These are phyloP conservation scores for Intubia oerlemansii DNA, from an alignment of 2,329 filamentous ascomycete genomes.

Conservation along the genomic window DNA sequence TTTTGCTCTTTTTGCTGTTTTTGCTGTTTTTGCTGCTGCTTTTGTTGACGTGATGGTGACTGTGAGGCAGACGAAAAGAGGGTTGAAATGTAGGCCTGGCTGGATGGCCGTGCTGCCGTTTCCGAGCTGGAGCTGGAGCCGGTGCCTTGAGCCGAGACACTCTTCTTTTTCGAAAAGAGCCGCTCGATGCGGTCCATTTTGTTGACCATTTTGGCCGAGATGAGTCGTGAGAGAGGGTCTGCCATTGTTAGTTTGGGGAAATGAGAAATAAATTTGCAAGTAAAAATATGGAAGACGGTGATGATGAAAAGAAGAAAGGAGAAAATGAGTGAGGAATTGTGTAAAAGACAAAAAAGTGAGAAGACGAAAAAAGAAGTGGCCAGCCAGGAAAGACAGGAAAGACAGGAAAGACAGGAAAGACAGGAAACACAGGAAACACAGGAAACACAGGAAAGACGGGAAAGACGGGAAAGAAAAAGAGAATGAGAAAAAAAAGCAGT, in stretches of 20 bases:
- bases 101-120: too few species aligned
- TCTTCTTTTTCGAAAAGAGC: conserved; percentile 26
- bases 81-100: background rate
- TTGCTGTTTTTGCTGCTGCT: too few species aligned
- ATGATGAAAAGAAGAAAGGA: background rate
- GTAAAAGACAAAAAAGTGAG: too few species aligned
- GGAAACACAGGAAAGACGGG: too few species aligned
- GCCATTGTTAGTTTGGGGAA: conserved; percentile 4
- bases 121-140: conserved; percentile 8
- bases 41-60: too few species aligned
- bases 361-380: too few species aligned
- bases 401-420: background rate
- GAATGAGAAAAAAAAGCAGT: background rate
- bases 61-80: too few species aligned
- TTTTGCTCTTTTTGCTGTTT: too few species aligned
- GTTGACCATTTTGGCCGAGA: conserved; percentile 20
- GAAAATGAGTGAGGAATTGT: too few species aligned
- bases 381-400: too few species aligned
- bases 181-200: conserved; percentile 27
- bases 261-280: background rate
- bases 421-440: too few species aligned
- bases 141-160: conserved; percentile 8
- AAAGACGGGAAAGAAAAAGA: too few species aligned
- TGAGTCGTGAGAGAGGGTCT: conserved; percentile 4
- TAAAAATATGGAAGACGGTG: background rate